Percentiles rank a stretch among this genome's conserved stretches.
These are phyloP conservation scores for Aspergillus amoenus DNA, from an alignment of 2,329 filamentous ascomycete genomes.

Conservation along the genomic window DNA sequence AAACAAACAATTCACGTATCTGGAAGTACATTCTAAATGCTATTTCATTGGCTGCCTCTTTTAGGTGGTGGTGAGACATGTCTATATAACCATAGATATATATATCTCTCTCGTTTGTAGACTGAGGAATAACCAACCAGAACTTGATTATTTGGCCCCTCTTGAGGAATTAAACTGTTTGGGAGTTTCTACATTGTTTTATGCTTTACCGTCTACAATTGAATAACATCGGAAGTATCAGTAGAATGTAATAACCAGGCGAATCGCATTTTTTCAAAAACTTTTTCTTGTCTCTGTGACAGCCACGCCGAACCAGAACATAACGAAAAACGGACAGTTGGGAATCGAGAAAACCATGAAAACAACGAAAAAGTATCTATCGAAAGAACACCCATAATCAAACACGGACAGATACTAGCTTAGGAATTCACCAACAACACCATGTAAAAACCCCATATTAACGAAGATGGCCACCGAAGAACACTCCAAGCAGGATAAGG, in stretches of 20 bases:
- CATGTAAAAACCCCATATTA: constrained; percentile 10
- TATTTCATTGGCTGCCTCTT: neutral
- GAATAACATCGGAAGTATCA: neutral
- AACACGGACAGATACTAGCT: constrained; percentile 4
- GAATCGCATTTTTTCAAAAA: constrained; percentile 5
- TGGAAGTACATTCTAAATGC: neutral
- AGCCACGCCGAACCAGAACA: neutral
- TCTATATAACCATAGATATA: too few relatives aligned
- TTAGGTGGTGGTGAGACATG: neutral
- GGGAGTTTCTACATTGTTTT: too few relatives aligned
- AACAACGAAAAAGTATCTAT: constrained; percentile 12
- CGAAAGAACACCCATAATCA: constrained; percentile 13
- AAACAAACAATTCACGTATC: neutral
- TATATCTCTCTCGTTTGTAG: too few relatives aligned
- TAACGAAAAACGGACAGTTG: constrained; percentile 15
- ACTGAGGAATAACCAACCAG: too few relatives aligned
- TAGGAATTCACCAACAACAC: constrained; percentile 19
- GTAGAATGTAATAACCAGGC: neutral
- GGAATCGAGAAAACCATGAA: constrained; percentile 17
- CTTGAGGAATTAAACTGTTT: too few relatives aligned
- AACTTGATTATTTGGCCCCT: neutral
- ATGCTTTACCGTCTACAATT: neutral
- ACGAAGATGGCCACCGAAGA: constrained; percentile 8
- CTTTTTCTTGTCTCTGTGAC: constrained; percentile 15
- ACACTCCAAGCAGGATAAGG: constrained; percentile 9